These are phyloP conservation scores for Botrytis aclada DNA, from an alignment of 2,329 filamentous ascomycete genomes.

Conservation along the genomic window DNA sequence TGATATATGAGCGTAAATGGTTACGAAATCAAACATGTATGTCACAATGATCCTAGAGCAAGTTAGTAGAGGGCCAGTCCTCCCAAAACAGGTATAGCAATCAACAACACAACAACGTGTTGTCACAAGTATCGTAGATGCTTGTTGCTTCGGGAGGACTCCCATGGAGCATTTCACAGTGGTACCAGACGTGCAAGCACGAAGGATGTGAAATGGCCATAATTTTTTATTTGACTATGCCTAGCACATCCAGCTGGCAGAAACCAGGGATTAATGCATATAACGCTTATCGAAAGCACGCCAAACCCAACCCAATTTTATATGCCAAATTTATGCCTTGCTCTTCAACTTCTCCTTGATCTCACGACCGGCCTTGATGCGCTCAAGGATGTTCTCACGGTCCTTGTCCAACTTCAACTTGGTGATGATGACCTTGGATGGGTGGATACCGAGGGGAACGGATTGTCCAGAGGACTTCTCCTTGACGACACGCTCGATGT, in stretches of 20 bases:
- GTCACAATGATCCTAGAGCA: slow-evolving; percentile 13
- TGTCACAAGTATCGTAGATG: slow-evolving; percentile 21
- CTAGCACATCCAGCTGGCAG: slow-evolving; percentile 26
- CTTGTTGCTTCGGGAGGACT: slow-evolving; percentile 61
- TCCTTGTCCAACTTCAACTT: slow-evolving; percentile 99
- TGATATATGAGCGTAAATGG: slow-evolving; percentile 74
- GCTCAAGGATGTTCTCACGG: slow-evolving; percentile 82
- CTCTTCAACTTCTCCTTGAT: slow-evolving; percentile 58
- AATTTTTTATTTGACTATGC: slow-evolving; percentile 39
- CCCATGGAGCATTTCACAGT: slow-evolving; percentile 73
- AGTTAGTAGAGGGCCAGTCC: slow-evolving; percentile 32
- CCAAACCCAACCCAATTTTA: slow-evolving; percentile 21
- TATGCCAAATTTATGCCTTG: slow-evolving; percentile 31
- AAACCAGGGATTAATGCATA: slow-evolving; percentile 22
- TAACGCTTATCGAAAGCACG: slow-evolving; percentile 27
- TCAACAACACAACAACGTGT: slow-evolving; percentile 24
- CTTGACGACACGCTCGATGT: slow-evolving; percentile 93
- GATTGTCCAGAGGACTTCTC: slow-evolving; percentile 98
- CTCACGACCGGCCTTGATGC: slow-evolving; percentile 78
- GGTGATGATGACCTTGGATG: slow-evolving; percentile 96
- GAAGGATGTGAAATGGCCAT: slow-evolving; percentile 68
- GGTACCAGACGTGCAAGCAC: slow-evolving; percentile 42
- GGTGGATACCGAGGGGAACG: slow-evolving; percentile 90
- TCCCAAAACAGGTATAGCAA: slow-evolving; percentile 38
- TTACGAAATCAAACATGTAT: not conserved